Base-by-base conservation (phyloP, 2,329 filamentous ascomycete species). In the Aureobasidium uvarum region DNA sequence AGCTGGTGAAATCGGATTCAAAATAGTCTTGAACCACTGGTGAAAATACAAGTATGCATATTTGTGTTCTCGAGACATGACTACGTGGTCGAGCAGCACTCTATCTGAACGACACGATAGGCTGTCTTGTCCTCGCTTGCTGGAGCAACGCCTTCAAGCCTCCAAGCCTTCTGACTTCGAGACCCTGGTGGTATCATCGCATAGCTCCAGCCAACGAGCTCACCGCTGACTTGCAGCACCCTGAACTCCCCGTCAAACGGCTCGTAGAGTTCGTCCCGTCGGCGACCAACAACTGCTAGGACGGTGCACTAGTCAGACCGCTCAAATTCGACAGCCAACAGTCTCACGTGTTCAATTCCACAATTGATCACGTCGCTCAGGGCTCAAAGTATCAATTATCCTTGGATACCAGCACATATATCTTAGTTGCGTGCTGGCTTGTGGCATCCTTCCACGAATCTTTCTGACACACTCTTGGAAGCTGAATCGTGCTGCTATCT, bases 271-370 rank as follows among this genome's bases (percentile, higher is more conserved):
- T 60, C 28, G 41, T 33, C 38, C 45, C 56, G 41, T 48, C 56
- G n/a, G 23, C 16, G 56, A 31, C 41, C 56, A n/a, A 60, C 41
- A 48, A 38, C 41, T 48, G 56, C 43, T 48, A 23, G 38, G 56
- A 38, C 56, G n/a, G 18, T 25, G 43, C 56, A 33, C 54, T 58
- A 58, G 39, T 36, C 43, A 60, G 56, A 60, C 56, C 56, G 56
- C 56, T 33, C 23, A n/a, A 41, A 48, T 48, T 31, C 45, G 58
- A 62, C 45, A 51, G 45, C 16, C 58, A 62, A 62, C 58, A 51
- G 36, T 38, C 56, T 62, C 58, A 51, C 58, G 58, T 62, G 58
- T 38, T 23, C 58, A 25, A 31, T 14, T 60, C 39, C 56, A 18
- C 14, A 23, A n/a, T 60, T 6, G 41, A 36, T 11, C 43, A n/a